A percentile compares a stretch with the other conserved stretches of the same genome.
Evolutionary conservation across 106 monocot genomes (phyloP).

Genomic region (Xerophyta viscosa): DNA sequence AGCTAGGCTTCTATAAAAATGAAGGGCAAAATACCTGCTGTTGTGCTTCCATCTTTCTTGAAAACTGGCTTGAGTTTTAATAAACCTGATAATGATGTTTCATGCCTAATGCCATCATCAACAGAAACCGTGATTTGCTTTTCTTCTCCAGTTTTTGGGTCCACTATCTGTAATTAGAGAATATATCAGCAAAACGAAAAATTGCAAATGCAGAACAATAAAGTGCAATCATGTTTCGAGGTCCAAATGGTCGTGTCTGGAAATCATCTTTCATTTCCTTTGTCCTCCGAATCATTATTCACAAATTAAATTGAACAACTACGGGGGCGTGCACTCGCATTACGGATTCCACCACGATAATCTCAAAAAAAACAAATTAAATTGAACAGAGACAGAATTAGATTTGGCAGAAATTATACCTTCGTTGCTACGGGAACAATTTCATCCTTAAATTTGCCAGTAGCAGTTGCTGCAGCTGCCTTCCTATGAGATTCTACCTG

Average conservation of each 20-base stretch:
- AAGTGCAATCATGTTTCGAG: too few relatives aligned
- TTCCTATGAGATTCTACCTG: conserved; percentile 93
- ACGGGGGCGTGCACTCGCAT: too few relatives aligned
- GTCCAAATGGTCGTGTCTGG: too few relatives aligned
- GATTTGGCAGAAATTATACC: conserved; percentile 22
- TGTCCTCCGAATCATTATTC: too few relatives aligned
- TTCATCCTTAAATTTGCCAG: conserved; percentile 95
- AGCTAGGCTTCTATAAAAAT: not conserved
- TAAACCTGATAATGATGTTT: conserved; percentile 62
- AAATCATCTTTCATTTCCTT: too few relatives aligned
- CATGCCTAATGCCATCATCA: conserved; percentile 91
- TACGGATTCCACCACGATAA: too few relatives aligned
- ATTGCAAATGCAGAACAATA: too few relatives aligned
- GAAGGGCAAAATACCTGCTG: conserved; percentile 57
- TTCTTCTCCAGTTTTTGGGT: conserved; percentile 91
- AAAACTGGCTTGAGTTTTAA: conserved; percentile 84
- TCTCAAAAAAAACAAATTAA: too few relatives aligned
- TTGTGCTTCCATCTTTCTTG: conserved; percentile 94
- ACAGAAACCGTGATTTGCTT: conserved; percentile 71
- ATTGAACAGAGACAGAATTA: too few relatives aligned
- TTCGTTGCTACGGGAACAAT: conserved; percentile 87
- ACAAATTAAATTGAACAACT: too few relatives aligned
- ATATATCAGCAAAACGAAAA: too few relatives aligned
- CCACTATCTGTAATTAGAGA: conserved; percentile 43
- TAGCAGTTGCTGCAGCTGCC: conserved; percentile 84